Evolutionary conservation across 495 filamentous ascomycete species (phyloP), one percentile per base, ranked within the genome.

Genomic region (Trichodelitschia bisporula): DNA sequence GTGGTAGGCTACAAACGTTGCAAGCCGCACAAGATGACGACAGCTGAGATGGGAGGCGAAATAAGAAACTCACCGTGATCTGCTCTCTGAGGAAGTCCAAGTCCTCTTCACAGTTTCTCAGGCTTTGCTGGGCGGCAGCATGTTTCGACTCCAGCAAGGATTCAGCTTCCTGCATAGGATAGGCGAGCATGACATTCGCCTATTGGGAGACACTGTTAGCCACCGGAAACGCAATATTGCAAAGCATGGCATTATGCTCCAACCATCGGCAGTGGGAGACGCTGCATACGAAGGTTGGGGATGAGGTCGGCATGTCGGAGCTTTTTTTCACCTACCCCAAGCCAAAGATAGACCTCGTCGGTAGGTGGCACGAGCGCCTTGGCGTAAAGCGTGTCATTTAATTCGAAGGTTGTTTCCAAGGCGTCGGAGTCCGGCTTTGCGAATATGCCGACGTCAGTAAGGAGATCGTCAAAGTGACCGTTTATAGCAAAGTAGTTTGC

Each of bases 161-260:
- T 55, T 78, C 64, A 1, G 86, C 86, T 54, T 97, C 86, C 10
- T 62, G 62, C 31, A 95, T 66, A 2, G 84, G 77, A 48, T 97
- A 97, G 27, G 83, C 63, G 33, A 97, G 58, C 86, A 97, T 97
- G 17, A 97, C 84, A 49, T 97, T 97, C 33, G 86, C 86, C 71
- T 77, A 36, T 19, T 28, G 6, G 13, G 15, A n/a, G 4, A 15
- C 1, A 2, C 19, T 25, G 11, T 24, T 9, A 8, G 6, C 6
- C 6, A 15, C 27, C 27, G 6, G 6, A 9, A 15, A 9, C 8
- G 9, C 8, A 23, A 9, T 14, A 8, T 11, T 13, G 17, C 18
- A 23, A n/a, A n/a, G n/a, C n/a, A n/a, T n/a, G 9, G n/a, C n/a
- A n/a, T n/a, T n/a, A n/a, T n/a, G n/a, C n/a, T 18, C 27, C 18